Evolutionary conservation across 2,329 filamentous ascomycete genomes (phyloP), one percentile per base, ranked within the genome.

Genomic region (Aspergillus tanneri): DNA sequence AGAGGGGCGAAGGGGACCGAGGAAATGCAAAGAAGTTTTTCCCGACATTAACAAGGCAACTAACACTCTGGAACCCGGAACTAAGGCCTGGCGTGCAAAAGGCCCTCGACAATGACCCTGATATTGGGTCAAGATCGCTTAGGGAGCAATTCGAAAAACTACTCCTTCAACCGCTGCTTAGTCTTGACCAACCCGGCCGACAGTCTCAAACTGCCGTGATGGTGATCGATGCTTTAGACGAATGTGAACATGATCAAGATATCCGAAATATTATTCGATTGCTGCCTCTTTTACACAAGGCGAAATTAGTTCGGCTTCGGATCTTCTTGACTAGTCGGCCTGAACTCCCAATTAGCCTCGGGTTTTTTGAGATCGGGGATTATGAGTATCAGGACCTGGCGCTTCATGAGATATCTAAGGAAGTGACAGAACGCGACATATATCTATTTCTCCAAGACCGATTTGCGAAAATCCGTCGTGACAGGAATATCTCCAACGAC

Each of bases 1-100:
- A 72, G 43, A 68, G 62, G 47, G 71, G 69, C 2, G 71, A 72
- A 35, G 57, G 56, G 4, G 69, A 76, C 49, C 65, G 69, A n/a
- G 63, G 66, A 3, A 62, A 59, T 23, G 61, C 65, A 2, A 47
- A 54, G 5, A 64, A 58, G 39, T 63, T 77, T 36, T 65, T 77
- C 21, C 59, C 70, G 1, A 76, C 72, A 0, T 59, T 60, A 23
- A 12, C 28, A 3, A 21, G 7, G 2, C 57, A 58, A 36, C 24
- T 78, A 24, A 66, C 69, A 0, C 16, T 18, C 0, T 54, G 54
- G 12, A 46, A 67, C 9, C 68, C 69, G 5, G 37, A 45, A 1
- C 27, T 74, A 2, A 62, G 21, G 6, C 8, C 35, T 28, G 25
- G 10, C 16, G 32, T 65, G 9, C 25, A 35, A 39, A 43, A 57